Conservation (phyloP, 164 flowering plant species). For the Magnolia changhungtana region DNA sequence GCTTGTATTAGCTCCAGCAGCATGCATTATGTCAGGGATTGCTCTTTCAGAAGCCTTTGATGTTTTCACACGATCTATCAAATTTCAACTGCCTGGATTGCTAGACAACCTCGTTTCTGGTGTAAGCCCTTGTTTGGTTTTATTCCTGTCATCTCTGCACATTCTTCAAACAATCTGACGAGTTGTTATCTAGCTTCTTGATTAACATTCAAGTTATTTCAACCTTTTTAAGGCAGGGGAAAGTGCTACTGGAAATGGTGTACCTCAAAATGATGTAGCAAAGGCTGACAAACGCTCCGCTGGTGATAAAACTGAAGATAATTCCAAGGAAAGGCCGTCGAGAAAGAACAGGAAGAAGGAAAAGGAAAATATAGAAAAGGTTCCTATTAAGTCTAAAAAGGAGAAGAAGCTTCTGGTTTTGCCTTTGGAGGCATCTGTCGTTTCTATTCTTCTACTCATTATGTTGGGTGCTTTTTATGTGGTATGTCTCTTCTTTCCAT, state of each 20-base stretch:
- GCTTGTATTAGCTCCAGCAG: slow-evolving; percentile 99
- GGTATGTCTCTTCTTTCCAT: slow-evolving; percentile 42
- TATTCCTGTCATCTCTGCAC: slow-evolving; percentile 1
- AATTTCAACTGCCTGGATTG: slow-evolving; percentile 57
- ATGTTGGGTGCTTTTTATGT: slow-evolving; percentile 94
- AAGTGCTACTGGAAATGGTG: slow-evolving; percentile 28
- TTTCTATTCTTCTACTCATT: slow-evolving; percentile 69
- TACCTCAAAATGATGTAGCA: slow-evolving; percentile 36
- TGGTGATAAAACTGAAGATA: slow-evolving; percentile 52
- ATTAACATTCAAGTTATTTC: slow-evolving; percentile 22
- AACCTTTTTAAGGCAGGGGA: slow-evolving; percentile 66
- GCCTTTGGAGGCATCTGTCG: slow-evolving; percentile 74
- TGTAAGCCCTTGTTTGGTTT: slow-evolving; percentile 40
- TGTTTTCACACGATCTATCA: slow-evolving; percentile 84
- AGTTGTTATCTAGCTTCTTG: slow-evolving; percentile 9
- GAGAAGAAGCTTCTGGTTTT: slow-evolving; percentile 74
- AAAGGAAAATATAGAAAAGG: slow-evolving; percentile 58
- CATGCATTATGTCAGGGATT: slow-evolving; percentile 96
- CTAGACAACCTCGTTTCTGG: slow-evolving; percentile 23
- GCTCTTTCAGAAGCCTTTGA: slow-evolving; percentile 94
- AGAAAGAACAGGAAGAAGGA: slow-evolving; percentile 79
- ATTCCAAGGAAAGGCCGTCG: slow-evolving; percentile 59
- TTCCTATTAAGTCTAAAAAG: slow-evolving; percentile 40
- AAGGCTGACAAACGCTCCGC: slow-evolving; percentile 31
- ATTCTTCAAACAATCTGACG: not conserved